phyloP scores from a whole-genome alignment of 2,329 filamentous ascomycete species.

The Colletotrichum navitas region DNA sequence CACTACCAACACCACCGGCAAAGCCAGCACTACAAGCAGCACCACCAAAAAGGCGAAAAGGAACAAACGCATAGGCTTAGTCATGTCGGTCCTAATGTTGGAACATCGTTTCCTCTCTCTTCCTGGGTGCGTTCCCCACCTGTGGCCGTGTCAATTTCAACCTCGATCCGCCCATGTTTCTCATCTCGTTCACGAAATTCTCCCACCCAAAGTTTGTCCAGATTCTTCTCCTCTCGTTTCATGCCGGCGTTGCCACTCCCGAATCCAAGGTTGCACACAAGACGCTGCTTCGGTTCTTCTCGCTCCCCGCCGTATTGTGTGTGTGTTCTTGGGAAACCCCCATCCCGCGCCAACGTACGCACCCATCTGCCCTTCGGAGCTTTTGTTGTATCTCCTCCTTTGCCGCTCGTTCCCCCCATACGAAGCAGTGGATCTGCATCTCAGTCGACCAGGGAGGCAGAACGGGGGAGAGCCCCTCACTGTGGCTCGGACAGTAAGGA shows the following conservation, averaged over 20 bases:
- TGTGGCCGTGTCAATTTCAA: conserved; percentile 36
- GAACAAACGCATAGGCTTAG: not conserved
- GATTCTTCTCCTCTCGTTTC: not conserved
- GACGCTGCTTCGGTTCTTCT: not conserved
- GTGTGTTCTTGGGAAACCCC: not conserved
- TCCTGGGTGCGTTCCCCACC: conserved; percentile 1
- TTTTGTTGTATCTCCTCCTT: not conserved
- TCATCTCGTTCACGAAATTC: conserved; percentile 14
- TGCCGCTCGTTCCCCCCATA: not conserved
- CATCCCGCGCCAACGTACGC: not conserved
- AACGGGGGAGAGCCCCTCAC: conserved; percentile 18
- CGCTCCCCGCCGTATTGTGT: not conserved
- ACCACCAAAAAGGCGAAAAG: too few species aligned
- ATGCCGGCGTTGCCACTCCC: not conserved
- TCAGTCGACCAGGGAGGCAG: conserved; percentile 30
- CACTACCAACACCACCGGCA: not conserved
- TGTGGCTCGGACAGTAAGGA: conserved; percentile 13
- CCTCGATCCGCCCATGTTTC: conserved; percentile 25
- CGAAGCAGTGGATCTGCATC: conserved; percentile 30
- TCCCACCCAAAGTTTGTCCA: conserved; percentile 9
- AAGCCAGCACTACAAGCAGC: not conserved
- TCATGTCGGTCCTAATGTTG: not conserved
- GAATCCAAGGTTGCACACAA: conserved; percentile 1
- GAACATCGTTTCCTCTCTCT: not conserved
- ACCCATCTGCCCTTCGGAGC: not conserved